These are phyloP conservation scores for Globisporangium rhizosaccharum DNA, from an alignment of 352 stramenopile species.

Conservation along the genomic window DNA sequence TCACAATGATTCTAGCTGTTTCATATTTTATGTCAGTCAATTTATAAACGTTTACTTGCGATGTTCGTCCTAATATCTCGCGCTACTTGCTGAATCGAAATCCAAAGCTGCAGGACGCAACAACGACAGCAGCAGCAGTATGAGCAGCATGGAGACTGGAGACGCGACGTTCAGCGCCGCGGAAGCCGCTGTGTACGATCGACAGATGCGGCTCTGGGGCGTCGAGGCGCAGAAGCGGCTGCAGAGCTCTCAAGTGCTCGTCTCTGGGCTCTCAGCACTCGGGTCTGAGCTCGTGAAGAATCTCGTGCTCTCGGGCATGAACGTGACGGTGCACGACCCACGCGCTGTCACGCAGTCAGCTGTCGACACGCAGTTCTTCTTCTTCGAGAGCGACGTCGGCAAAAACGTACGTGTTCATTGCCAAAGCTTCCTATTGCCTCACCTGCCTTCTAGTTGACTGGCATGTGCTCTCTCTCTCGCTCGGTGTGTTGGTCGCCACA, in stretches of 20 bases:
- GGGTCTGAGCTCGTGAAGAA: conserved; percentile 96
- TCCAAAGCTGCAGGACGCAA: background rate
- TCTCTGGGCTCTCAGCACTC: conserved; percentile 81
- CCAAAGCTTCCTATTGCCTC: background rate
- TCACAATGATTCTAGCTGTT: background rate
- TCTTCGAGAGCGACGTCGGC: conserved; percentile 58
- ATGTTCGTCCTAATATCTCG: background rate
- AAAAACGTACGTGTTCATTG: conserved; percentile 47
- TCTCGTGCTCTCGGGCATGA: conserved; percentile 94
- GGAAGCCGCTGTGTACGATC: conserved; percentile 96
- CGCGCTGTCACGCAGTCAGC: conserved; percentile 33
- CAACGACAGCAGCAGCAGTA: background rate
- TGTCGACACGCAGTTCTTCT: conserved; percentile 84
- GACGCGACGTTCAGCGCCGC: conserved; percentile 58
- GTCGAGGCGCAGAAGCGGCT: conserved; percentile 94
- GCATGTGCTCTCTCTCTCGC: background rate
- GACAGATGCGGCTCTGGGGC: conserved; percentile 98
- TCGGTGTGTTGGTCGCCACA: background rate
- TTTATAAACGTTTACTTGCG: background rate
- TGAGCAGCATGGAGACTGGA: conserved; percentile 2
- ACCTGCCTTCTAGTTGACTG: conserved; percentile 11
- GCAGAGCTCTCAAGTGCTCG: conserved; percentile 83
- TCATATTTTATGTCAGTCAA: background rate
- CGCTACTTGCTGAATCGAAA: background rate
- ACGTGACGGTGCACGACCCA: conserved; percentile 90